Evolutionary conservation across 2,329 filamentous ascomycete genomes (phyloP).

Genomic region (Tolypocladium album): DNA sequence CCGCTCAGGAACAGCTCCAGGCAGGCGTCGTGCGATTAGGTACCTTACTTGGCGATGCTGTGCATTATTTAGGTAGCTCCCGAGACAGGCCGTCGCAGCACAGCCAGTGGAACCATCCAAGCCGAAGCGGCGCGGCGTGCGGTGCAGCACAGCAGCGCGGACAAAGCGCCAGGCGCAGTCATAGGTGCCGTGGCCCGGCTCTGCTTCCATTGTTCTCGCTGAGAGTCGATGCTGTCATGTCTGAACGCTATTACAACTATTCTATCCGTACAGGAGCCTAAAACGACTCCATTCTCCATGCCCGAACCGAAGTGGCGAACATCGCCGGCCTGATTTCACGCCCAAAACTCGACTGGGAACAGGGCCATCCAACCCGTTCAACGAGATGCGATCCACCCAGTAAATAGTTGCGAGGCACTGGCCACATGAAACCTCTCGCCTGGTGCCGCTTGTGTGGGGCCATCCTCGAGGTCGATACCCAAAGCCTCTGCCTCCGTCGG

Average conservation of each 20-base stretch:
- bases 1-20: neutral
- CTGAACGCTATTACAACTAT: neutral
- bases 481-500: neutral
- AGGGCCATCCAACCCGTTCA: neutral
- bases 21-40: neutral
- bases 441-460: neutral
- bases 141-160: neutral
- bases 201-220: neutral
- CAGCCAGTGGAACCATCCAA: neutral
- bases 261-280: neutral
- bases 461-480: neutral
- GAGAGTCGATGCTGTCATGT: neutral
- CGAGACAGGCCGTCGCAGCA: neutral
- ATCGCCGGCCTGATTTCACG: neutral
- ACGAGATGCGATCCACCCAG: neutral
- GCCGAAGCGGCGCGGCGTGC: neutral
- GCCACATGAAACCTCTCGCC: neutral
- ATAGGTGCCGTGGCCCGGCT: neutral
- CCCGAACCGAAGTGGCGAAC: neutral
- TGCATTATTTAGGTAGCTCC: neutral
- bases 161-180: neutral
- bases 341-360: neutral
- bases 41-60: neutral
- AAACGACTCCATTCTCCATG: neutral
- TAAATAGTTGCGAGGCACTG: neutral